These are phyloP conservation scores for Pseudophaeomoniella oleicola DNA, from an alignment of 2,329 filamentous ascomycete genomes.

Conservation along the genomic window DNA sequence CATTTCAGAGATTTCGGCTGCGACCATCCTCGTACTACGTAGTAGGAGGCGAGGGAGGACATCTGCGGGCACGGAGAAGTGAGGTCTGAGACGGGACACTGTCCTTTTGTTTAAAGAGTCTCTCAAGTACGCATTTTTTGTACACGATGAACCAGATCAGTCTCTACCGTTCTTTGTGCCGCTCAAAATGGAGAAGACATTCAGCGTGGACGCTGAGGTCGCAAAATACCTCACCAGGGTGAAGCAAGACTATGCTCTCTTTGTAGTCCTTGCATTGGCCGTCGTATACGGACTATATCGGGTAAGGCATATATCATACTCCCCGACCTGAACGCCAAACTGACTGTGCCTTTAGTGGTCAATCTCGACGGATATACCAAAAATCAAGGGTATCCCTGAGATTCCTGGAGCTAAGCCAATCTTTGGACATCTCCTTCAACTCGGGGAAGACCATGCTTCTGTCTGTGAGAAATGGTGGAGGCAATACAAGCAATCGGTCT, in stretches of 20 bases:
- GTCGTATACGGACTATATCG: background rate
- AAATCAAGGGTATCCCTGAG: slow-evolving; percentile 42
- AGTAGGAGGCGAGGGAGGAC: no score
- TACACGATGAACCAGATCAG: background rate
- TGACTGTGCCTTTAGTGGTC: slow-evolving; percentile 7
- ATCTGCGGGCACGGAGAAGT: background rate
- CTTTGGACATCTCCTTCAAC: slow-evolving; percentile 43
- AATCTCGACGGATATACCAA: slow-evolving; percentile 37
- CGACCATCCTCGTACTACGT: no score
- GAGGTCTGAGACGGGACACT: no score
- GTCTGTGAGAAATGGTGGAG: slow-evolving; percentile 38
- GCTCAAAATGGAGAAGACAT: background rate
- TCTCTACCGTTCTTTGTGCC: background rate
- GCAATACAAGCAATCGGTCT: slow-evolving; percentile 41
- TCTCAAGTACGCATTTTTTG: background rate
- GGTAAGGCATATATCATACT: background rate
- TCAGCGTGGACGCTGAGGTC: background rate
- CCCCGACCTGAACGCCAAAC: background rate
- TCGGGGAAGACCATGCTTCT: slow-evolving; percentile 39
- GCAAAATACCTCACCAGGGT: background rate
- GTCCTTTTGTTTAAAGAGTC: background rate
- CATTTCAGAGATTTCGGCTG: no score
- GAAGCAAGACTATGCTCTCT: background rate
- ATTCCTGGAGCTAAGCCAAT: slow-evolving; percentile 38
- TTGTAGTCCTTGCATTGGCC: background rate